phyloP scores from a whole-genome alignment of 2,329 filamentous ascomycete species.

The Talaromyces sp. region DNA sequence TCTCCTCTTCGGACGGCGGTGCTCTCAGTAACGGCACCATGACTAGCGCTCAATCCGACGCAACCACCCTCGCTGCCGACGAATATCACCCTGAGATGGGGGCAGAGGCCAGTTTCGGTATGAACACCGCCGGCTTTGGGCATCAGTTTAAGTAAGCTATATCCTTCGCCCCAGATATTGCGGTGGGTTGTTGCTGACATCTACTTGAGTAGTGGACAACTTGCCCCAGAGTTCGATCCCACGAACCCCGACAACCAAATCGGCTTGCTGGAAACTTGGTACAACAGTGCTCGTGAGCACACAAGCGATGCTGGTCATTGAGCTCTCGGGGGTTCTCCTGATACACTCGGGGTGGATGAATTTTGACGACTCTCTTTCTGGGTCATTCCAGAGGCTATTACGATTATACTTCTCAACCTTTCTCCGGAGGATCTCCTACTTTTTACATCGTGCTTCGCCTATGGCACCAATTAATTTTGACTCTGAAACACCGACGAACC shows the following conservation, averaged over 20 bases:
- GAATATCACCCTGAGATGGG: neutral
- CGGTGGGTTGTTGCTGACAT: neutral
- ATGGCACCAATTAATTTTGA: too few relatives aligned
- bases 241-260: neutral
- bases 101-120: neutral
- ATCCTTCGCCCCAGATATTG: neutral
- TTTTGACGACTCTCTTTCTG: neutral
- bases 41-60: neutral
- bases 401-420: neutral
- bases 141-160: conserved; percentile 9
- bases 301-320: neutral
- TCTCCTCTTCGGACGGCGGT: neutral
- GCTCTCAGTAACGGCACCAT: neutral
- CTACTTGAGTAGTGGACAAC: neutral
- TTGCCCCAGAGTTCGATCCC: neutral
- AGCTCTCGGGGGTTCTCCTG: neutral
- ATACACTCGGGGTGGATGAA: neutral
- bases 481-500: too few relatives aligned
- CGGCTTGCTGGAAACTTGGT: neutral
- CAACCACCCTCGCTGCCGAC: neutral
- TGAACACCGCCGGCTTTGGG: neutral
- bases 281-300: neutral
- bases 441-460: too few relatives aligned
- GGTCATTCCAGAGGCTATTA: neutral
- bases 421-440: too few relatives aligned